phyloP scores from a whole-genome alignment of 23 red algal species.

The Gracilaria gracilis region DNA sequence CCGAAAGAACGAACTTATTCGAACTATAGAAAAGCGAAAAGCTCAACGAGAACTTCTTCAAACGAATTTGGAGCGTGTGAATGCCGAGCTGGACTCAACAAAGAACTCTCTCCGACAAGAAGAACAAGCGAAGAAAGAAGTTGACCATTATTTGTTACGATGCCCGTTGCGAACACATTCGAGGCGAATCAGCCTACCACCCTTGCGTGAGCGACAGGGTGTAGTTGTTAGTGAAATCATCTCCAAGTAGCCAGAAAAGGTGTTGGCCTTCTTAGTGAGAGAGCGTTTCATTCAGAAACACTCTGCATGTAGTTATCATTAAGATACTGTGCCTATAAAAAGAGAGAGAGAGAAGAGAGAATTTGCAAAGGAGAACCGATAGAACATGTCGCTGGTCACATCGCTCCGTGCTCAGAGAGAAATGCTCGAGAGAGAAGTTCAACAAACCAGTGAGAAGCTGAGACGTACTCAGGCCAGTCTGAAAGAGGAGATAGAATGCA shows the following conservation, averaged over 20 bases:
- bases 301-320: too few relatives aligned
- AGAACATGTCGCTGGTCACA: slow-evolving; percentile 10
- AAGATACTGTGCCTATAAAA: too few relatives aligned
- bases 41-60: slow-evolving; percentile 27
- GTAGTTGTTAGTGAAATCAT: too few relatives aligned
- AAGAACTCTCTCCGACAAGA: slow-evolving; percentile 2
- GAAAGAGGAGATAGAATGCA: slow-evolving; percentile 36
- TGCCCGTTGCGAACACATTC: too few relatives aligned
- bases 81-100: background rate
- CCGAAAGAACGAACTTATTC: slow-evolving; percentile 21
- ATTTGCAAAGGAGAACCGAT: slow-evolving; percentile 24
- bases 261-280: too few relatives aligned
- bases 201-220: too few relatives aligned
- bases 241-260: too few relatives aligned
- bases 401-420: slow-evolving; percentile 21
- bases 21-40: background rate
- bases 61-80: background rate
- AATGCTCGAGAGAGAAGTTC: slow-evolving; percentile 10
- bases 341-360: too few relatives aligned
- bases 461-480: slow-evolving; percentile 10
- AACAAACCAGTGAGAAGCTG: background rate
- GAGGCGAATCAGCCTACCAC: too few relatives aligned
- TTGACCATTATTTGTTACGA: too few relatives aligned
- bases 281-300: too few relatives aligned
- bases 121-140: background rate